phyloP scores from a whole-genome alignment of 1,139 yeast genomes.

The Suhomyces panamericanus region DNA sequence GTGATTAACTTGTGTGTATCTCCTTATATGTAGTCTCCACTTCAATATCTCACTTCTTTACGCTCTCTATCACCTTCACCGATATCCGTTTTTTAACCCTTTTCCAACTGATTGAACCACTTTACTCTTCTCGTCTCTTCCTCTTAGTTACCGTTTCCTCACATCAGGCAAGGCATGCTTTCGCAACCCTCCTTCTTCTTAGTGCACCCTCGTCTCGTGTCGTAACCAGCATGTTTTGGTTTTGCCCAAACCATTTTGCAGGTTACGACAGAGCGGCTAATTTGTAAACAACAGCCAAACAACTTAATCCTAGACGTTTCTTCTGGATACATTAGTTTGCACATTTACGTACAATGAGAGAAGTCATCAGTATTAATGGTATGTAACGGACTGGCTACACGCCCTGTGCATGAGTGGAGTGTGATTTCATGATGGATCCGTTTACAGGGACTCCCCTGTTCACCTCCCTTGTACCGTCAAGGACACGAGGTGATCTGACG shows the following conservation, averaged over 20 bases:
- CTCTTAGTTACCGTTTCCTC: no score
- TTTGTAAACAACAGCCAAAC: slow-evolving; percentile 18
- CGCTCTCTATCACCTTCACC: no score
- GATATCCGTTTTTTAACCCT: no score
- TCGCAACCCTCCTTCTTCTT: slow-evolving; percentile 5
- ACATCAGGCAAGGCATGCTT: not conserved
- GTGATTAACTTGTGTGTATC: no score
- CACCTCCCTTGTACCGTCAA: not conserved
- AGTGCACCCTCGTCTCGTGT: slow-evolving; percentile 7
- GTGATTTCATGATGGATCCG: not conserved
- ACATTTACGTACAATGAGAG: slow-evolving; percentile 59
- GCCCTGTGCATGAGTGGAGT: not conserved
- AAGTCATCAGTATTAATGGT: slow-evolving; percentile 90
- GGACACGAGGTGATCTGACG: slow-evolving; percentile 1
- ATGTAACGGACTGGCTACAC: slow-evolving; percentile 29
- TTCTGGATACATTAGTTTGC: slow-evolving; percentile 8
- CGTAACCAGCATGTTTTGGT: slow-evolving; percentile 13
- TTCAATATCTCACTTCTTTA: no score
- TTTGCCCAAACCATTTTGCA: slow-evolving; percentile 18
- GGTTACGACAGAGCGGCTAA: slow-evolving; percentile 16
- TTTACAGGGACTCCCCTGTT: not conserved
- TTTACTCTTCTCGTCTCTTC: no score
- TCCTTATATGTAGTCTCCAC: no score
- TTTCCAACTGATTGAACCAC: no score
- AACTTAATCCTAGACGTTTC: slow-evolving; percentile 10